Evolutionary conservation across 352 stramenopile genomes (phyloP), one percentile per base, ranked within the genome.

Genomic region (Pythium brachiatum): DNA sequence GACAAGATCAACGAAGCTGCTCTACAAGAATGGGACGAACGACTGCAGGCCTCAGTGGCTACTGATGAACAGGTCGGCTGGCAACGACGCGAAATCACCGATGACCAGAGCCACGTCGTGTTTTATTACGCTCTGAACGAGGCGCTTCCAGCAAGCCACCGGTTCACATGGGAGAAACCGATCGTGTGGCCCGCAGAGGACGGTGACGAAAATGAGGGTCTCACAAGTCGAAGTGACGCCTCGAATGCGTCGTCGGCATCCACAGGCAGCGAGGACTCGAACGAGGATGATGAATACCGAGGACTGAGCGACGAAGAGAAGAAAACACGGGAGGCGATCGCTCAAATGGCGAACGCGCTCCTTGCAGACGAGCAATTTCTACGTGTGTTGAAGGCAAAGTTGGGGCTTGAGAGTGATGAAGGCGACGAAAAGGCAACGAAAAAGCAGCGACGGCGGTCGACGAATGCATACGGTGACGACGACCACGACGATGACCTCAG

Each of bases 51-150:
- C 1, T 94, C 82, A 2, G 54, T 70, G 4, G 75, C 89, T 15
- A 38, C 68, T 7, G 68, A 79, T 29, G 81, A 84, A 31, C 75
- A 81, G 23, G 71, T 70, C 11, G 69, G 74, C 27, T 94, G 84
- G 84, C 77, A 92, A 57, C 66, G 64, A 48, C 81, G 82, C 31
- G 75, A 86, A 57, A 71, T 89, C 57, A 77, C 62, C 1, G 60
- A 62, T 8, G 81, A 90, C 31, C 57, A 67, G 21, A 76, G 67
- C 46, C 62, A 69, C 6, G 81, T 92, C 23, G 64, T 84, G 32
- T 94, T 94, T 54, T 94, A 88, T 63, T 71, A 82, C 64, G 75
- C 79, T 6, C 56, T 83, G 9, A 90, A 94, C 64, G 50, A 72
- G 21, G 72, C 64, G 20, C 41, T 90, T 31, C 77, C 75, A 2